A percentile compares a stretch with the other conserved stretches of the same genome.
Evolutionary conservation across 768 basidiomycete species (phyloP).

Genomic region (Imleria badia): DNA sequence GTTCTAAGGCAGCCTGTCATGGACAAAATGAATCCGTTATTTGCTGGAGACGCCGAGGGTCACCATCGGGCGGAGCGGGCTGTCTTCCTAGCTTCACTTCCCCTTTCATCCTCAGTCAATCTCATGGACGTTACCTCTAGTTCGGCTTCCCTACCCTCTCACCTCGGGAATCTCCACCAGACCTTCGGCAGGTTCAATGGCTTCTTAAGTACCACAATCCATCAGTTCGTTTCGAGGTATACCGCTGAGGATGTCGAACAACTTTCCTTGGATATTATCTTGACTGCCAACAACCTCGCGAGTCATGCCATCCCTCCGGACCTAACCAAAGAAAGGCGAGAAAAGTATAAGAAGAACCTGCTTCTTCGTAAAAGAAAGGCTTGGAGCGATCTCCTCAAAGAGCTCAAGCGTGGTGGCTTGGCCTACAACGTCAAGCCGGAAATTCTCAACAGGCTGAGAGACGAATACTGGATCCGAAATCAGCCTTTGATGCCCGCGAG

Average conservation of each 20-base stretch:
- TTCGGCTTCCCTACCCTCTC: slow-evolving; percentile 23
- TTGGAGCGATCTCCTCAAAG: slow-evolving; percentile 88
- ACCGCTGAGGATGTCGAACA: slow-evolving; percentile 49
- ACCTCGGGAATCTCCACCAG: slow-evolving; percentile 47
- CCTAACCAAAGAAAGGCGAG: slow-evolving; percentile 48
- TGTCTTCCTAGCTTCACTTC: neutral
- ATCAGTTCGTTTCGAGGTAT: slow-evolving; percentile 40
- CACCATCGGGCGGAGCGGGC: slow-evolving; percentile 9
- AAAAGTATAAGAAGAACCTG: slow-evolving; percentile 69
- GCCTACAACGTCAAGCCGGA: slow-evolving; percentile 71
- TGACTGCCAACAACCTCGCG: slow-evolving; percentile 57
- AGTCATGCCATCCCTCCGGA: slow-evolving; percentile 42
- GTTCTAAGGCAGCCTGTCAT: slow-evolving; percentile 71
- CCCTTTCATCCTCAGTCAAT: neutral
- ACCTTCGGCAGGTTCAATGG: slow-evolving; percentile 52
- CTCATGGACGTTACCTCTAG: neutral
- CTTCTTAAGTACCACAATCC: slow-evolving; percentile 44
- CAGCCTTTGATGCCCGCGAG: slow-evolving; percentile 45
- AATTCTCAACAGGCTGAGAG: slow-evolving; percentile 52
- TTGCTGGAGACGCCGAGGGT: slow-evolving; percentile 39
- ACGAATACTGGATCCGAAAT: slow-evolving; percentile 62
- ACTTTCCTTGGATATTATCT: slow-evolving; percentile 62
- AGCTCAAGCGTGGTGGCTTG: slow-evolving; percentile 78
- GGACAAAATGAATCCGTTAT: slow-evolving; percentile 38
- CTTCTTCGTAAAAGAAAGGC: slow-evolving; percentile 85